Conservation (phyloP, 148 eudicot species). For the Heliamphora exappendiculata region DNA sequence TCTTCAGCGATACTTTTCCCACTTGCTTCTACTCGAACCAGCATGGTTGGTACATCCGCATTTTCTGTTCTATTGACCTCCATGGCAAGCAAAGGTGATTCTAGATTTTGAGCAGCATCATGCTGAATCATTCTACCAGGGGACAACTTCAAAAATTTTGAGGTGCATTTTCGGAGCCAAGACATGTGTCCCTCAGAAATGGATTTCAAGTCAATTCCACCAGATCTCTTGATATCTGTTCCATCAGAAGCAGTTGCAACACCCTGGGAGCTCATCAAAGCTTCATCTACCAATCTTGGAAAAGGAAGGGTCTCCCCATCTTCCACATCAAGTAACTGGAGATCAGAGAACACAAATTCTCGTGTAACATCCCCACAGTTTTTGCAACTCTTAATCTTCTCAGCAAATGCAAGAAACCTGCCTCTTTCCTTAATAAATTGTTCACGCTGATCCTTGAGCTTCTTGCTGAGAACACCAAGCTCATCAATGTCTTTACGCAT, state of each 20-base stretch:
- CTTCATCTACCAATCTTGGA: constrained; percentile 22
- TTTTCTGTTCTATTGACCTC: constrained; percentile 23
- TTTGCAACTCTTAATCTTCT: constrained; percentile 51
- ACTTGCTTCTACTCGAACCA: constrained; percentile 14
- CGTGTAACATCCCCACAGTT: constrained; percentile 53
- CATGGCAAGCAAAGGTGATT: constrained; percentile 25
- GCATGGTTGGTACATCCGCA: constrained; percentile 16
- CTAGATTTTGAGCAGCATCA: constrained; percentile 20
- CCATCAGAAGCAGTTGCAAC: constrained; percentile 16
- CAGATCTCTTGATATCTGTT: constrained; percentile 17
- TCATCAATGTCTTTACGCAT: constrained; percentile 63
- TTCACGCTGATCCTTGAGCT: constrained; percentile 55
- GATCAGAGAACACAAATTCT: constrained; percentile 37
- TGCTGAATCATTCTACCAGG: constrained; percentile 33
- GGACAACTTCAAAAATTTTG: constrained; percentile 44
- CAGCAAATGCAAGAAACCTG: constrained; percentile 44
- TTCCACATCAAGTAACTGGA: constrained; percentile 32
- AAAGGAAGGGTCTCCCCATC: constrained; percentile 24
- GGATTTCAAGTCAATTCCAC: constrained; percentile 25
- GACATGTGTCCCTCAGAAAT: constrained; percentile 46
- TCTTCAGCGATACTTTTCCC: constrained; percentile 13
- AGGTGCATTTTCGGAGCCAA: constrained; percentile 60
- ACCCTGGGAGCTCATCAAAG: constrained; percentile 22
- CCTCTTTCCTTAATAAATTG: constrained; percentile 51
- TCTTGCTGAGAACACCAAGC: constrained; percentile 60